Evolutionary conservation across 345 rosid genomes (phyloP).

Genomic region (Lepidium didymum): DNA sequence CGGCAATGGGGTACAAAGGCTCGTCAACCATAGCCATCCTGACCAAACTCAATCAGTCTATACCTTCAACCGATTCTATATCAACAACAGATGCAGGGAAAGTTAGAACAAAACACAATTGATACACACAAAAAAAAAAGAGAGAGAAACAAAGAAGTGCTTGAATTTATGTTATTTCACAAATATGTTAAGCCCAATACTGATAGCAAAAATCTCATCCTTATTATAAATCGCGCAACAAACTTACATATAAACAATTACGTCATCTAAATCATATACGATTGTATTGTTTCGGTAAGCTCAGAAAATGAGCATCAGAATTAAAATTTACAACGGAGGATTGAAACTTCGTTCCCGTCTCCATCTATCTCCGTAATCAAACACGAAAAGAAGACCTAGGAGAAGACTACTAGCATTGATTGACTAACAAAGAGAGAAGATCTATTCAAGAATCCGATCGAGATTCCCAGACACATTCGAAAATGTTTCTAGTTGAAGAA

Average conservation of each 20-base stretch:
- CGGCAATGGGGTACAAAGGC: constrained; percentile 75
- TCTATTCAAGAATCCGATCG: background rate
- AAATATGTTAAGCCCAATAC: too few relatives aligned
- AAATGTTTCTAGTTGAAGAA: background rate
- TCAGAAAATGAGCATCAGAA: background rate
- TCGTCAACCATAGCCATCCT: constrained; percentile 60
- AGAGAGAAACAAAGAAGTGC: background rate
- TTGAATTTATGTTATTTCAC: background rate
- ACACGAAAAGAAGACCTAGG: constrained; percentile 1
- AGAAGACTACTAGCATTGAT: background rate
- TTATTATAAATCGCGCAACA: background rate
- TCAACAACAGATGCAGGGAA: background rate
- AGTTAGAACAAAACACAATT: background rate
- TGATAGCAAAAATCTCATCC: too few relatives aligned
- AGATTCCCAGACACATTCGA: background rate
- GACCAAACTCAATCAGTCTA: background rate
- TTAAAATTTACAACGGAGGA: background rate
- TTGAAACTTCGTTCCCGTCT: background rate
- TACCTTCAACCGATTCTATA: background rate
- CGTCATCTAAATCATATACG: too few relatives aligned
- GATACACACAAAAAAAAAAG: background rate
- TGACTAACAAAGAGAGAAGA: background rate
- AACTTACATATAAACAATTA: background rate
- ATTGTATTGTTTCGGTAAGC: background rate
- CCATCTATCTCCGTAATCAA: background rate